phyloP scores from a whole-genome alignment of 2,329 filamentous ascomycete genomes.

The Xenoacremonium recifei region DNA sequence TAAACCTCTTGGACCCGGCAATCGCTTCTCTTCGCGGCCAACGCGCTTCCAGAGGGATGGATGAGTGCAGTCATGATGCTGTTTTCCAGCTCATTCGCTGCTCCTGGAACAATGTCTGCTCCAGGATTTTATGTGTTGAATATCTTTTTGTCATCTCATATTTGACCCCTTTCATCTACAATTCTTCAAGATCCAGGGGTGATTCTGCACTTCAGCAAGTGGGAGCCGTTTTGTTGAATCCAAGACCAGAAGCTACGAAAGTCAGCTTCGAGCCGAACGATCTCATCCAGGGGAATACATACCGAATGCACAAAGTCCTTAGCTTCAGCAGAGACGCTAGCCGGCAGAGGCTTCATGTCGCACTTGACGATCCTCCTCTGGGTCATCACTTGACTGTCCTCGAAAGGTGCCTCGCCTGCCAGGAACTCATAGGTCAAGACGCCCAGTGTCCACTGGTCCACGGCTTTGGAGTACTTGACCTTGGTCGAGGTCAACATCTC shows the following conservation, averaged over 20 bases:
- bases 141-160: too few species aligned
- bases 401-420: conserved; percentile 22
- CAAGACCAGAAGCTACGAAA: conserved; percentile 14
- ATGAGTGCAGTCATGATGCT: too few species aligned
- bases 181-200: conserved; percentile 22
- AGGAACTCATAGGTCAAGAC: conserved; percentile 26
- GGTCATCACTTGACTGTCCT: conserved; percentile 18
- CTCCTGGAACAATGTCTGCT: too few species aligned
- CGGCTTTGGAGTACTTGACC: conserved; percentile 10
- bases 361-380: conserved; percentile 14
- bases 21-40: too few species aligned
- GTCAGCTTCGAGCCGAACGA: not conserved
- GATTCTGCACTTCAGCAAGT: conserved; percentile 13
- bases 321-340: conserved; percentile 15
- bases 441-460: conserved; percentile 23
- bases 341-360: conserved; percentile 20
- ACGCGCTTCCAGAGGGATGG: too few species aligned
- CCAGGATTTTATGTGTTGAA: too few species aligned
- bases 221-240: conserved; percentile 18
- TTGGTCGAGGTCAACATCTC: conserved; percentile 19
- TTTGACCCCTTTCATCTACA: too few species aligned
- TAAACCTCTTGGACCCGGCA: too few species aligned
- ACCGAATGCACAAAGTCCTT: conserved; percentile 16
- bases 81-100: too few species aligned
- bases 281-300: conserved; percentile 1